phyloP scores from a whole-genome alignment of 2,329 filamentous ascomycete species.

The Arthrocladium fulminans region DNA sequence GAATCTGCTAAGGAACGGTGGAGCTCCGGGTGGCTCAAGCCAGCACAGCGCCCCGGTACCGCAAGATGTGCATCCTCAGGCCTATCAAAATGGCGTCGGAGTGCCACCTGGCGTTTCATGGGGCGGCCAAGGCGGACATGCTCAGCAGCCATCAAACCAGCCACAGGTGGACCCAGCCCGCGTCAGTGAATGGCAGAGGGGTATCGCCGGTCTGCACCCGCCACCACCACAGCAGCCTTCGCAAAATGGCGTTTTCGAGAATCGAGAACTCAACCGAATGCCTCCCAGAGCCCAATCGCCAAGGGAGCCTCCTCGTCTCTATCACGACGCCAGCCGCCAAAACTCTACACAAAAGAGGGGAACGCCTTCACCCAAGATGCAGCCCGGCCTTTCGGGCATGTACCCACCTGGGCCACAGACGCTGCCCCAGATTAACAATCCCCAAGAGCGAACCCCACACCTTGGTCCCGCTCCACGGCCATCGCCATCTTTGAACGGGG shows the following conservation, averaged over 20 bases:
- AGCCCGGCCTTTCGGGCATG: constrained; percentile 43
- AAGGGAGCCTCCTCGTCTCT: constrained; percentile 60
- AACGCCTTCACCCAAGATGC: constrained; percentile 53
- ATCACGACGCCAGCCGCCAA: constrained; percentile 55
- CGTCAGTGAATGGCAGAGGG: constrained; percentile 52
- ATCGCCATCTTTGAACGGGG: constrained; percentile 50
- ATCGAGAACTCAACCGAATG: constrained; percentile 62
- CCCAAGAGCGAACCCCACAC: constrained; percentile 35
- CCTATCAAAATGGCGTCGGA: constrained; percentile 78
- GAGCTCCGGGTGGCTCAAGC: constrained; percentile 59
- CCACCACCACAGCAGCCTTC: constrained; percentile 56
- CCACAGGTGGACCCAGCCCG: constrained; percentile 50
- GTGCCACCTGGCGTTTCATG: constrained; percentile 82
- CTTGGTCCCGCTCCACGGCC: constrained; percentile 26
- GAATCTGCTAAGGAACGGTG: constrained; percentile 75
- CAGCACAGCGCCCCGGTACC: constrained; percentile 75
- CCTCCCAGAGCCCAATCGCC: constrained; percentile 67
- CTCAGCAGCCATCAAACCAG: constrained; percentile 34
- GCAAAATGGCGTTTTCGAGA: constrained; percentile 73
- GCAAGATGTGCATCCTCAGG: constrained; percentile 90
- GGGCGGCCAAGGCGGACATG: constrained; percentile 48
- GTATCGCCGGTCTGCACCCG: constrained; percentile 67
- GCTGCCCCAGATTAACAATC: constrained; percentile 42
- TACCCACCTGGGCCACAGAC: constrained; percentile 42
- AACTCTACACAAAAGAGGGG: constrained; percentile 45